Conservation (phyloP, 768 basidiomycete genomes). For the Leccinum fibrillosum region DNA sequence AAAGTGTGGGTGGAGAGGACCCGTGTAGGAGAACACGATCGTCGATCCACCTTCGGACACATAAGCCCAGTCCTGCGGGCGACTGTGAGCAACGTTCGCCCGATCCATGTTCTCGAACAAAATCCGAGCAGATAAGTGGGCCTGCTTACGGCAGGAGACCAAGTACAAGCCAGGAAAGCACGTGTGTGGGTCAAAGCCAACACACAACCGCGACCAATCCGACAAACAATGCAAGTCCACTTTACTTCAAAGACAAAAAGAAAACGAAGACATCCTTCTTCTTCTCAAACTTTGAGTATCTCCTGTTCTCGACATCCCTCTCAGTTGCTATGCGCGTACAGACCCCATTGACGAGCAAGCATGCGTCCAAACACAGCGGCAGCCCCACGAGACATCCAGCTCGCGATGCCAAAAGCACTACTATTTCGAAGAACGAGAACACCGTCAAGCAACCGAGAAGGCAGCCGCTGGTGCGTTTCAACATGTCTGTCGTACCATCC, state of each 20-base stretch:
- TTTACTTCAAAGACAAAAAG: not conserved
- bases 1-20: slow-evolving; percentile 49
- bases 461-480: slow-evolving; percentile 4
- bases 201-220: slow-evolving; percentile 1
- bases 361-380: not conserved
- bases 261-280: not conserved
- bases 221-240: slow-evolving; percentile 20
- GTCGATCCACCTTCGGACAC: slow-evolving; percentile 92
- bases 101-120: slow-evolving; percentile 10
- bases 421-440: slow-evolving; percentile 4
- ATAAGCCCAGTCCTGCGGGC: slow-evolving; percentile 71
- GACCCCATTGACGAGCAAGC: slow-evolving; percentile 8
- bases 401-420: slow-evolving; percentile 5
- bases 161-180: no score
- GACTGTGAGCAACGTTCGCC: slow-evolving; percentile 24
- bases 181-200: not conserved
- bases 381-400: slow-evolving; percentile 11
- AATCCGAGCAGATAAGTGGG: no score
- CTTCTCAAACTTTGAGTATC: not conserved
- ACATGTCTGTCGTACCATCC: not conserved
- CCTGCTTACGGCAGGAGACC: no score
- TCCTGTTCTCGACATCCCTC: not conserved
- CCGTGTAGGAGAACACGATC: slow-evolving; percentile 80
- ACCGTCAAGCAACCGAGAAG: slow-evolving; percentile 3
- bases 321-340: slow-evolving; percentile 16